These are phyloP conservation scores for Podaxis sp. DNA, from an alignment of 768 basidiomycete genomes.

Conservation along the genomic window DNA sequence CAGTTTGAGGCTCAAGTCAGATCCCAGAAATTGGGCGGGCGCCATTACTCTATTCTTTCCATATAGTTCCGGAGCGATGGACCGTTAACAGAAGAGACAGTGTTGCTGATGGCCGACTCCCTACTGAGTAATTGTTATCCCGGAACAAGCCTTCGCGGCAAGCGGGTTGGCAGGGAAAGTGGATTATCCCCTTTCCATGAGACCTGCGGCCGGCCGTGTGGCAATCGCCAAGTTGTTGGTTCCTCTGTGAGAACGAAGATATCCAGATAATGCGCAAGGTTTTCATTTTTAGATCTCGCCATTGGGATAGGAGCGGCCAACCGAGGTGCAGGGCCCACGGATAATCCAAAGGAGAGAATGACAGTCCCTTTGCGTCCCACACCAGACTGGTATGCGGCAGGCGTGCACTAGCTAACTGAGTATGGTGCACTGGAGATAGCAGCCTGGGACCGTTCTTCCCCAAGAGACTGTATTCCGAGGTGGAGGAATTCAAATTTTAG, in stretches of 20 bases:
- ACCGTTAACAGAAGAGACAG: not conserved
- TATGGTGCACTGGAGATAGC: not conserved
- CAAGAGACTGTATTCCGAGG: not conserved
- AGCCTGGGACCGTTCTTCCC: not conserved
- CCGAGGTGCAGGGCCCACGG: not conserved
- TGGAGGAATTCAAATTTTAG: not conserved
- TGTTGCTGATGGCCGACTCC: not conserved
- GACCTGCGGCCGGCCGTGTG: not conserved
- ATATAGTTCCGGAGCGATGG: not conserved
- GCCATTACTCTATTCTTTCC: not conserved
- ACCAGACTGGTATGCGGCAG: not conserved
- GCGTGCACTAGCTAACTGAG: not conserved
- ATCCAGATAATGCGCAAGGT: not conserved
- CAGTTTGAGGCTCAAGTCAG: too few relatives aligned
- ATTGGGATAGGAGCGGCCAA: not conserved
- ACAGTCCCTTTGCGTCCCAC: not conserved
- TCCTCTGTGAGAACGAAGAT: slow-evolving; percentile 1
- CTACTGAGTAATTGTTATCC: not conserved
- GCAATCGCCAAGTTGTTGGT: slow-evolving; percentile 1
- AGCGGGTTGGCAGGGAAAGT: not conserved
- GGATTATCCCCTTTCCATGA: not conserved
- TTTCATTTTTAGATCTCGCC: slow-evolving; percentile 3
- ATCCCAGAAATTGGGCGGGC: too few relatives aligned
- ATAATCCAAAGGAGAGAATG: not conserved
- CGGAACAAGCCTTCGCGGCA: slow-evolving; percentile 1